Percentiles rank a stretch among this genome's conserved stretches.
Conservation (phyloP, 805 yeast genomes). For the Candida lessepsii region DNA sequence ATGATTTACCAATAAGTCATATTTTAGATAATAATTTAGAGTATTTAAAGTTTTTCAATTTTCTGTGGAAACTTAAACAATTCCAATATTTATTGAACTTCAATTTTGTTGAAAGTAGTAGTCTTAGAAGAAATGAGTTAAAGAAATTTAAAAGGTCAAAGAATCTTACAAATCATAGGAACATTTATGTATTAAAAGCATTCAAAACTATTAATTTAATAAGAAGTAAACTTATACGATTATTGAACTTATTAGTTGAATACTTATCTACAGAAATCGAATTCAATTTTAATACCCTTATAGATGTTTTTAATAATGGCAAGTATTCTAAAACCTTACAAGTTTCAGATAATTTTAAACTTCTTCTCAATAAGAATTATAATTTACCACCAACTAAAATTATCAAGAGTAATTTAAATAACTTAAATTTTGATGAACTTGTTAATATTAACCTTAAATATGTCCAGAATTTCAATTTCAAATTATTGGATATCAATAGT, state of each 20-base stretch:
- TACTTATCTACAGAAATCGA: slow-evolving; percentile 50
- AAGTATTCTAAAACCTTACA: slow-evolving; percentile 17
- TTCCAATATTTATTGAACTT: slow-evolving; percentile 50
- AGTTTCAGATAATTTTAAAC: slow-evolving; percentile 10
- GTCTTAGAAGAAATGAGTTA: slow-evolving; percentile 26
- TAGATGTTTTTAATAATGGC: slow-evolving; percentile 19
- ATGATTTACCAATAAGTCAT: slow-evolving; percentile 52
- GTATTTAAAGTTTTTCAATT: slow-evolving; percentile 79
- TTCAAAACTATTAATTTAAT: slow-evolving; percentile 36
- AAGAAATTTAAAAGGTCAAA: slow-evolving; percentile 7
- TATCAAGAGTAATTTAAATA: slow-evolving; percentile 7
- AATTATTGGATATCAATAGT: slow-evolving; percentile 29
- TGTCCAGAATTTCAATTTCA: slow-evolving; percentile 27
- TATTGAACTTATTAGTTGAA: slow-evolving; percentile 39
- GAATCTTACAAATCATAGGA: slow-evolving; percentile 23
- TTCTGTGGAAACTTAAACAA: slow-evolving; percentile 76
- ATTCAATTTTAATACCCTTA: slow-evolving; percentile 27
- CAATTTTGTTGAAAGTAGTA: slow-evolving; percentile 26
- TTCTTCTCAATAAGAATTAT: slow-evolving; percentile 9
- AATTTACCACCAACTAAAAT: slow-evolving; percentile 7
- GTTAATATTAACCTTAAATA: slow-evolving; percentile 33
- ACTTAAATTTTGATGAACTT: slow-evolving; percentile 45
- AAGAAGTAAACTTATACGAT: slow-evolving; percentile 39
- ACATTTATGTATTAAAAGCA: slow-evolving; percentile 30
- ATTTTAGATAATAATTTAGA: slow-evolving; percentile 40